Evolutionary conservation across 2,329 filamentous ascomycete species (phyloP).

Genomic region (Pseudocercospora eumusae): DNA sequence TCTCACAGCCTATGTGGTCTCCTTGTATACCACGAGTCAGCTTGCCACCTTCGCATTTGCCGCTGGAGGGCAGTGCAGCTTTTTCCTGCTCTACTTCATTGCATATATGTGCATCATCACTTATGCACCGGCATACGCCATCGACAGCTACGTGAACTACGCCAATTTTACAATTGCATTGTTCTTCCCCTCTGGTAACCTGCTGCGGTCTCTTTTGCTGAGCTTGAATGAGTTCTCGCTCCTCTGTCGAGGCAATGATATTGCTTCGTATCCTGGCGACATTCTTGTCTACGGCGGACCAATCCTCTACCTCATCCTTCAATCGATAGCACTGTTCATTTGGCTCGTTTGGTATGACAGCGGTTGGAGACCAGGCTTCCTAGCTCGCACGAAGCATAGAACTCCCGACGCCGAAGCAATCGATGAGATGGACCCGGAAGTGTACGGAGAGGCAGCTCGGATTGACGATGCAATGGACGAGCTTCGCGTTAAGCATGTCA

Average conservation of each 20-base stretch:
- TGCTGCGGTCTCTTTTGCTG: slow-evolving; percentile 73
- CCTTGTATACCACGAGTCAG: slow-evolving; percentile 75
- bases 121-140: slow-evolving; percentile 68
- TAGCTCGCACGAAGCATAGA: slow-evolving; percentile 52
- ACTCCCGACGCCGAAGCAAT: slow-evolving; percentile 45
- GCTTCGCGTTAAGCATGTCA: slow-evolving; percentile 76
- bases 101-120: slow-evolving; percentile 56
- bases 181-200: slow-evolving; percentile 74
- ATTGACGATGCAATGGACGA: slow-evolving; percentile 66
- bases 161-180: slow-evolving; percentile 74
- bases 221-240: slow-evolving; percentile 81
- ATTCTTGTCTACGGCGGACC: slow-evolving; percentile 79
- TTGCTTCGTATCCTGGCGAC: slow-evolving; percentile 68
- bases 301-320: slow-evolving; percentile 77
- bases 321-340: slow-evolving; percentile 69
- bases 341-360: slow-evolving; percentile 79
- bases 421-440: slow-evolving; percentile 55
- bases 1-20: slow-evolving; percentile 76
- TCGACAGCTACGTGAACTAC: slow-evolving; percentile 67
- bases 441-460: slow-evolving; percentile 64
- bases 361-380: slow-evolving; percentile 62
- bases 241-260: slow-evolving; percentile 64
- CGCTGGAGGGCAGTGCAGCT: slow-evolving; percentile 68
- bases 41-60: slow-evolving; percentile 82
- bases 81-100: slow-evolving; percentile 54